phyloP scores from a whole-genome alignment of 1,139 yeast genomes.

The Ashbya aceris region DNA sequence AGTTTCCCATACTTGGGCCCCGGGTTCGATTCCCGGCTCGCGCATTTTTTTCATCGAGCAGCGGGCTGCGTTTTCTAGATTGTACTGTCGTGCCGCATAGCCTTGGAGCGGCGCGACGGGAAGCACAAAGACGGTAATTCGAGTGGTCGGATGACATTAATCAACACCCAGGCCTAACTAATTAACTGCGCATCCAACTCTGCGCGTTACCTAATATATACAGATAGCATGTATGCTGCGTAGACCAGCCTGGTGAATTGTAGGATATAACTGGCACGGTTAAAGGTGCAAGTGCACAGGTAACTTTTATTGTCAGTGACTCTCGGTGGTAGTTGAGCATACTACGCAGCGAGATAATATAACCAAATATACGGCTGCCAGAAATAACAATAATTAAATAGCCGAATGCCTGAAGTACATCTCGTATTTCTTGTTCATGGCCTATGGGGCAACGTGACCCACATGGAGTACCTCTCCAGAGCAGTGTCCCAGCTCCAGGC shows the following conservation, averaged over 20 bases:
- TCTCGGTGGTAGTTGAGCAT: background rate
- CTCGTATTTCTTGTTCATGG: slow-evolving; percentile 72
- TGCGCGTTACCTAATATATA: no score
- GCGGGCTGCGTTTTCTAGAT: no score
- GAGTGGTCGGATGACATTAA: no score
- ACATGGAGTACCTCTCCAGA: slow-evolving; percentile 48
- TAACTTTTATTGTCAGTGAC: background rate
- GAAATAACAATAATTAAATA: background rate
- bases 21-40: slow-evolving; percentile 27
- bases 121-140: no score
- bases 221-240: no score
- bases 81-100: no score
- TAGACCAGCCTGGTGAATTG: no score
- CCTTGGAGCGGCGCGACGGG: no score
- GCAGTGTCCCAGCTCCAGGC: slow-evolving; percentile 31
- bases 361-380: background rate
- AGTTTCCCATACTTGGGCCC: slow-evolving; percentile 27
- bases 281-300: background rate
- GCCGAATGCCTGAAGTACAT: slow-evolving; percentile 31
- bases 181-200: no score
- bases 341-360: background rate
- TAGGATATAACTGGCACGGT: no score
- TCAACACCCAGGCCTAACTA: no score
- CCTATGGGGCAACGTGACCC: slow-evolving; percentile 71
- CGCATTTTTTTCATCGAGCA: slow-evolving; percentile 11